Percentiles rank a stretch among this genome's conserved stretches.
Evolutionary conservation across 106 monocot genomes (phyloP).

Genomic region (Dendrobium nobile): DNA sequence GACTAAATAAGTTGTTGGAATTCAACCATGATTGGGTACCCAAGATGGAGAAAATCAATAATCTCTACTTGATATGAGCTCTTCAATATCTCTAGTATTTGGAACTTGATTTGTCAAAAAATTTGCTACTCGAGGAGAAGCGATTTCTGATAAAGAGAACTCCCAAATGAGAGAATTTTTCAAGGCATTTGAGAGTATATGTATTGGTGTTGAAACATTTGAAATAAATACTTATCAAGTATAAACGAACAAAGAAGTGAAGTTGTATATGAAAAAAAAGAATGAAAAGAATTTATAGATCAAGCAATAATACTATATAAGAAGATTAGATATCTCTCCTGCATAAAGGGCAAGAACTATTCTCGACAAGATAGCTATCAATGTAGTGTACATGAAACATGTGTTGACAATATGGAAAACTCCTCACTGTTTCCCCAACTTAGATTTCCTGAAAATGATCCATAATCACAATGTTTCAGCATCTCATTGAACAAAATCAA

Average conservation of each 20-base stretch:
- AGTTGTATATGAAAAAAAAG: background rate
- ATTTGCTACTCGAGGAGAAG: too few relatives aligned
- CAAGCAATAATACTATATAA: background rate
- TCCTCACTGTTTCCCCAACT: constrained; percentile 49
- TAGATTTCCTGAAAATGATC: constrained; percentile 51
- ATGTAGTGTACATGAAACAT: constrained; percentile 76
- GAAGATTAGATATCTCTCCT: constrained; percentile 34
- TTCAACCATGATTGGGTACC: too few relatives aligned
- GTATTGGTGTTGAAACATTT: too few relatives aligned
- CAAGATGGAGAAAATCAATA: too few relatives aligned
- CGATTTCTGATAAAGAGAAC: too few relatives aligned
- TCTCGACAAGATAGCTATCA: constrained; percentile 63
- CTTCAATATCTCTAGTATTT: too few relatives aligned
- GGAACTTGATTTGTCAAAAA: too few relatives aligned
- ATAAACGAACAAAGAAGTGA: background rate
- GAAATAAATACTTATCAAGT: background rate
- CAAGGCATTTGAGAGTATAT: too few relatives aligned
- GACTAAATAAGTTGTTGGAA: too few relatives aligned
- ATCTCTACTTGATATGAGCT: too few relatives aligned
- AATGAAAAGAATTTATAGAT: background rate
- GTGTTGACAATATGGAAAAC: constrained; percentile 69
- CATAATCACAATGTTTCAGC: background rate
- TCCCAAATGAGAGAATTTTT: too few relatives aligned
- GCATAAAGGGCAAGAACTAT: constrained; percentile 83
- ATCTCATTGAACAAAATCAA: background rate